phyloP scores from a whole-genome alignment of 2,329 filamentous ascomycete species.

The Cercospora sp. region DNA sequence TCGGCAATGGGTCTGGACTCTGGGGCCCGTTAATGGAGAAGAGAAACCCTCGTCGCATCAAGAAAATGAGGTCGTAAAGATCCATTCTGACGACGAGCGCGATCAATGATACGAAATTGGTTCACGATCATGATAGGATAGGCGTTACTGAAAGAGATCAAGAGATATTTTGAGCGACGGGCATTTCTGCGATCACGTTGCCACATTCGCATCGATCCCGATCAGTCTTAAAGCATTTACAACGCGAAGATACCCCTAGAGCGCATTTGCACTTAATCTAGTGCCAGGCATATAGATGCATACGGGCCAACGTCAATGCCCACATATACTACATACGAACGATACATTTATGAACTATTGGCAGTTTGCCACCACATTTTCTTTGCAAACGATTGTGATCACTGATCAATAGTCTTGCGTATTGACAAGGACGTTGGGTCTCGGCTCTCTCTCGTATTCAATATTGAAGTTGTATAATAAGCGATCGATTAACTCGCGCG shows the following conservation, averaged over 20 bases:
- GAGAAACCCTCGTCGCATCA: not conserved
- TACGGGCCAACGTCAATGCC: not conserved
- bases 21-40: slow-evolving; percentile 31
- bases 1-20: slow-evolving; percentile 59
- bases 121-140: slow-evolving; percentile 1
- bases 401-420: not conserved
- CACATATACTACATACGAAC: not conserved
- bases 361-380: not conserved
- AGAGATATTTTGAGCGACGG: not conserved
- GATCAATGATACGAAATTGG: not conserved
- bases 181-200: not conserved
- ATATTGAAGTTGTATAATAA: not conserved
- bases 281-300: not conserved
- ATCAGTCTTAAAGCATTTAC: slow-evolving; percentile 1
- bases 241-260: slow-evolving; percentile 5
- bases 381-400: not conserved
- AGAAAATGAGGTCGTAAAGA: not conserved
- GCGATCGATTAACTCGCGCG: slow-evolving; percentile 1
- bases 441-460: not conserved
- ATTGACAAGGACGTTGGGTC: not conserved
- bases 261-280: not conserved
- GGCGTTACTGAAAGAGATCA: not conserved
- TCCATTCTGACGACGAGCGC: not conserved
- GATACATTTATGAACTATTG: not conserved
- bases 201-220: not conserved